phyloP scores from a whole-genome alignment of 2,329 filamentous ascomycete species.

The Mariannaea elegans region DNA sequence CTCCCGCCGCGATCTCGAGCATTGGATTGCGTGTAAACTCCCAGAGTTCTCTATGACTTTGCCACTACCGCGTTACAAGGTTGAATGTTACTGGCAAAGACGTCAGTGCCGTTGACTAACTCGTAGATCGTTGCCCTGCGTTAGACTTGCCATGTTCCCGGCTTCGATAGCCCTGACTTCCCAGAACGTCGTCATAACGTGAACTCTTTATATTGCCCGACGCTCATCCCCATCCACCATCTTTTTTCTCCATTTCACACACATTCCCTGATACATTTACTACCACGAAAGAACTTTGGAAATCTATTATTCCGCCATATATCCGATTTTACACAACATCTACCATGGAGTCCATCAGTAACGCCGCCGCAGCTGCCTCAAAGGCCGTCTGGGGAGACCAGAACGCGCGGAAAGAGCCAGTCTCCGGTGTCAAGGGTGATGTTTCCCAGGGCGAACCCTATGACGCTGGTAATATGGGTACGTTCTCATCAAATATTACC shows the following conservation, averaged over 20 bases:
- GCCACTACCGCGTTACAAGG: not conserved
- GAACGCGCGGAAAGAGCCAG: conserved; percentile 65
- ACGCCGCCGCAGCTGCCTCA: conserved; percentile 54
- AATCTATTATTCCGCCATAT: too few species aligned
- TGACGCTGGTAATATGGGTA: conserved; percentile 79
- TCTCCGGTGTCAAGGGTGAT: conserved; percentile 75
- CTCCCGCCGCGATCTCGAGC: too few species aligned
- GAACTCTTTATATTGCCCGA: not conserved
- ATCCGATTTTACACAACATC: conserved; percentile 2
- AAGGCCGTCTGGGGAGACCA: conserved; percentile 56
- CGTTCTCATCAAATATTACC: not conserved
- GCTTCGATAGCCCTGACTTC: not conserved
- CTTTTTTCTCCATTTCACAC: too few species aligned
- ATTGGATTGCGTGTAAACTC: too few species aligned
- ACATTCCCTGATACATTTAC: conserved; percentile 19
- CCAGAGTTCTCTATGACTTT: too few species aligned
- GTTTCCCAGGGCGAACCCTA: conserved; percentile 77
- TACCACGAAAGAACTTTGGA: too few species aligned
- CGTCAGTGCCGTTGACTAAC: conserved; percentile 2
- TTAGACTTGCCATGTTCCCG: conserved; percentile 7
- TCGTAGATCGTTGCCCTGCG: not conserved
- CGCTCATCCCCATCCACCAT: not conserved
- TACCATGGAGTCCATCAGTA: conserved; percentile 71
- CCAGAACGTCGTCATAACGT: not conserved
- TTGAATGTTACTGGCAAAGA: not conserved